Evolutionary conservation across 2,329 filamentous ascomycete species (phyloP).

Genomic region (Clonostachys byssicola): DNA sequence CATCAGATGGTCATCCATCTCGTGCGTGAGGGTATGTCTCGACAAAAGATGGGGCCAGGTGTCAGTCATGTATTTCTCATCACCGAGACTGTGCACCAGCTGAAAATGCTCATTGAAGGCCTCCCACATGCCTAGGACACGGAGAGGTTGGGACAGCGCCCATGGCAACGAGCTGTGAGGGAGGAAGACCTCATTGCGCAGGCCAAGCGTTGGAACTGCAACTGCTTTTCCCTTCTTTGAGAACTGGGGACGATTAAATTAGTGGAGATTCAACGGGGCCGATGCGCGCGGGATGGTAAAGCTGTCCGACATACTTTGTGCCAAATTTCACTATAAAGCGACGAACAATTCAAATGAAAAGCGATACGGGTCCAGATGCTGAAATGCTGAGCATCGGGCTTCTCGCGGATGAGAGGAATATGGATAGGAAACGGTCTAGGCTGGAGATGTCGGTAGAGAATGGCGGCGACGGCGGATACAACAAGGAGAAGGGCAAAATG

Average conservation of each 20-base stretch:
- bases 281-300: not conserved
- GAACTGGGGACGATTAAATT: conserved; percentile 20
- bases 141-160: conserved; percentile 30
- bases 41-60: conserved; percentile 23
- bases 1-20: conserved; percentile 19
- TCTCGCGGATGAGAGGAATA: not conserved
- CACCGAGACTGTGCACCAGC: conserved; percentile 27
- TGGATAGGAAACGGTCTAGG: not conserved
- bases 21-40: conserved; percentile 22
- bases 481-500: too few relatives aligned
- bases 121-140: conserved; percentile 20
- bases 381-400: conserved; percentile 7
- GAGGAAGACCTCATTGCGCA: conserved; percentile 33
- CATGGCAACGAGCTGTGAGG: conserved; percentile 31
- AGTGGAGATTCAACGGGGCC: not conserved
- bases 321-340: conserved; percentile 20
- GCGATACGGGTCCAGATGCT: conserved; percentile 18
- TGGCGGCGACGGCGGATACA: not conserved
- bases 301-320: conserved; percentile 12
- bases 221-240: conserved; percentile 33
- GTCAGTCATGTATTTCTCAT: conserved; percentile 23
- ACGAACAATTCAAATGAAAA: conserved; percentile 20
- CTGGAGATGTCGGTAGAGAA: not conserved
- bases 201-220: conserved; percentile 30
- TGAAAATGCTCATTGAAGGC: conserved; percentile 33